These are phyloP conservation scores for Sporormia fimetaria DNA, from an alignment of 495 filamentous ascomycete genomes.

Conservation along the genomic window DNA sequence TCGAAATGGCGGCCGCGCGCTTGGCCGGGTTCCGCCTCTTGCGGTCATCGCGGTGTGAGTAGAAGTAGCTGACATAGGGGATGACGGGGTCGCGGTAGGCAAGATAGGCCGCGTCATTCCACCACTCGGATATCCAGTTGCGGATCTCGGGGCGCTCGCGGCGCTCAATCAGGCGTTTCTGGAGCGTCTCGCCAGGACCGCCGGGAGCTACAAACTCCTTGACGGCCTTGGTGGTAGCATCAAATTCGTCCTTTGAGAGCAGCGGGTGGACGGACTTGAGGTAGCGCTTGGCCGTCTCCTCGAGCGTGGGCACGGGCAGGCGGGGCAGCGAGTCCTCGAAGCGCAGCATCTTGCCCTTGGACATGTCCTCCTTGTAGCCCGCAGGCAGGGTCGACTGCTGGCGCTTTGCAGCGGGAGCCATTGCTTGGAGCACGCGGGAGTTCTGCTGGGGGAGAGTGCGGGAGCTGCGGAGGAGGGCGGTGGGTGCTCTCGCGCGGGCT, in stretches of 20 bases:
- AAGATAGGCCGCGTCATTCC: conserved; percentile 89
- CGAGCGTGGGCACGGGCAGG: conserved; percentile 82
- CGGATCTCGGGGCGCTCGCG: conserved; percentile 71
- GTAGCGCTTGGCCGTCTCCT: conserved; percentile 87
- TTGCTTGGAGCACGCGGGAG: conserved; percentile 31
- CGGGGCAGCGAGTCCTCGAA: conserved; percentile 92
- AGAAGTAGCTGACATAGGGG: conserved; percentile 99
- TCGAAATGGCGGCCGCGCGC: conserved; percentile 82
- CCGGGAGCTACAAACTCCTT: conserved; percentile 72
- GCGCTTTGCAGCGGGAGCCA: conserved; percentile 45
- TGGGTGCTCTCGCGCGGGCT: conserved; percentile 26
- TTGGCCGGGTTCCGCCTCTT: conserved; percentile 77
- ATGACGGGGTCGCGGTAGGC: conserved; percentile 90
- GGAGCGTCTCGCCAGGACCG: conserved; percentile 70
- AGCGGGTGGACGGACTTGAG: conserved; percentile 84
- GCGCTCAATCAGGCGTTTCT: conserved; percentile 74
- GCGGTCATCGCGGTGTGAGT: conserved; percentile 91
- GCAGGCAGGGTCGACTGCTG: conserved; percentile 48
- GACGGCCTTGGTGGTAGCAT: conserved; percentile 68
- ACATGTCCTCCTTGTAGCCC: conserved; percentile 80
- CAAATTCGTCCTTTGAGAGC: conserved; percentile 59
- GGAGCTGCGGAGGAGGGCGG: conserved; percentile 19
- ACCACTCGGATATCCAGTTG: conserved; percentile 98
- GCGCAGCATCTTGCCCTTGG: conserved; percentile 85
- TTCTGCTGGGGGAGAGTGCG: conserved; percentile 8